phyloP scores from a whole-genome alignment of 352 stramenopile genomes.

The Globisporangium mamillatum region DNA sequence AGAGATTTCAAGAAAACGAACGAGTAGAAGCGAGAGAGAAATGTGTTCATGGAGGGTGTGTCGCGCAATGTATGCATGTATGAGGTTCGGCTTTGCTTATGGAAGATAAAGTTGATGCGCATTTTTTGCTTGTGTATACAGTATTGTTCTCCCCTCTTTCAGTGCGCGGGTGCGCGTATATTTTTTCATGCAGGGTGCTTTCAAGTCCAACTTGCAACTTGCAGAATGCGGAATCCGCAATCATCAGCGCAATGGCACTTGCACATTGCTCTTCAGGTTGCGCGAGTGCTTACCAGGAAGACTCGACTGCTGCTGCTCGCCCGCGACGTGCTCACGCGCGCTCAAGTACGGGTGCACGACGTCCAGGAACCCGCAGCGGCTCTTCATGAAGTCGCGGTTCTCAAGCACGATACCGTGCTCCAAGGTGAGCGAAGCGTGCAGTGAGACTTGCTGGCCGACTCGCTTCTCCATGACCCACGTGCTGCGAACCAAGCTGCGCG shows the following conservation, averaged over 20 bases:
- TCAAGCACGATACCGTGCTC: slow-evolving; percentile 27
- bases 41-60: background rate
- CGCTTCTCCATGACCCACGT: slow-evolving; percentile 22
- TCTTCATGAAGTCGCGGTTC: slow-evolving; percentile 27
- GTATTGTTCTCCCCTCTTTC: background rate
- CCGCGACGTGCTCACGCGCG: slow-evolving; percentile 16
- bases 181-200: background rate
- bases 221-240: background rate
- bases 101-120: background rate
- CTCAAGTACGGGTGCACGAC: slow-evolving; percentile 39
- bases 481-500: slow-evolving; percentile 29
- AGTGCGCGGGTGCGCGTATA: background rate
- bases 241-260: slow-evolving; percentile 12
- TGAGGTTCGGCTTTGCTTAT: slow-evolving; percentile 4
- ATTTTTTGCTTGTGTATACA: background rate
- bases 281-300: background rate
- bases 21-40: background rate
- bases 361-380: slow-evolving; percentile 41
- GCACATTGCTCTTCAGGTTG: background rate
- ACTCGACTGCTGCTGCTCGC: background rate
- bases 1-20: background rate
- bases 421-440: slow-evolving; percentile 20
- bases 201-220: background rate
- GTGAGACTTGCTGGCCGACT: slow-evolving; percentile 19
- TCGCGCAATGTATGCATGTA: background rate